phyloP scores from a whole-genome alignment of 768 basidiomycete species.

The Pisolithus marmoratus region DNA sequence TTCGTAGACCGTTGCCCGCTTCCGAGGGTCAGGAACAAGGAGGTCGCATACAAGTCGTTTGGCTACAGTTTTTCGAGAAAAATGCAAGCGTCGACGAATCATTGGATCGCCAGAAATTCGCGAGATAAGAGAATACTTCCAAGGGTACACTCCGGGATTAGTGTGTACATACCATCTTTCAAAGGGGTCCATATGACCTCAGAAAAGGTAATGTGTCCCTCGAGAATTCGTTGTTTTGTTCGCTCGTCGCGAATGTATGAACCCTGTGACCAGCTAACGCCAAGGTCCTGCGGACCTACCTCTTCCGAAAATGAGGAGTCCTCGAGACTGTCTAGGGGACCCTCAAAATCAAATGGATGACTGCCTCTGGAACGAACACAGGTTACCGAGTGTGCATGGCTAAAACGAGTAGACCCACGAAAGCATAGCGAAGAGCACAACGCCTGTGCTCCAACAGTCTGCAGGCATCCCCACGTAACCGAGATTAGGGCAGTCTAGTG shows the following conservation, averaged over 20 bases:
- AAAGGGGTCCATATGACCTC: conserved; percentile 49
- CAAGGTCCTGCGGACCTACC: conserved; percentile 22
- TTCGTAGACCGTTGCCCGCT: conserved; percentile 57
- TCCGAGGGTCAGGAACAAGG: conserved; percentile 49
- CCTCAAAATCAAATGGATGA: conserved; percentile 72
- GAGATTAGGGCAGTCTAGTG: conserved; percentile 66
- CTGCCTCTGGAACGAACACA: conserved; percentile 44
- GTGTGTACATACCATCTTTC: conserved; percentile 47
- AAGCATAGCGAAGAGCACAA: conserved; percentile 79
- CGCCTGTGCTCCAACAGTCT: conserved; percentile 85
- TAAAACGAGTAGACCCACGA: conserved; percentile 43
- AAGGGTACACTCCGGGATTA: background rate
- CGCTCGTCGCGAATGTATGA: conserved; percentile 46
- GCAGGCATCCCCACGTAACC: conserved; percentile 81
- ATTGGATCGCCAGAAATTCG: background rate
- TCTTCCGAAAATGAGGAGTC: conserved; percentile 11
- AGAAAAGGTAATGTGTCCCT: conserved; percentile 53
- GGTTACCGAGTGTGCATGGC: background rate
- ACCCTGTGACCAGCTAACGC: conserved; percentile 22
- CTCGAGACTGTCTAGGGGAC: conserved; percentile 12
- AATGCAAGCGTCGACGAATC: background rate
- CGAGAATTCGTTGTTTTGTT: conserved; percentile 66
- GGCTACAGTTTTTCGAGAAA: conserved; percentile 35
- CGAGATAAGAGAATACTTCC: background rate
- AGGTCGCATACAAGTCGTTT: conserved; percentile 53